Percentiles rank a stretch among this genome's conserved stretches.
Evolutionary conservation across 306 rosid genomes (phyloP).

Genomic region (Parietaria judaica): DNA sequence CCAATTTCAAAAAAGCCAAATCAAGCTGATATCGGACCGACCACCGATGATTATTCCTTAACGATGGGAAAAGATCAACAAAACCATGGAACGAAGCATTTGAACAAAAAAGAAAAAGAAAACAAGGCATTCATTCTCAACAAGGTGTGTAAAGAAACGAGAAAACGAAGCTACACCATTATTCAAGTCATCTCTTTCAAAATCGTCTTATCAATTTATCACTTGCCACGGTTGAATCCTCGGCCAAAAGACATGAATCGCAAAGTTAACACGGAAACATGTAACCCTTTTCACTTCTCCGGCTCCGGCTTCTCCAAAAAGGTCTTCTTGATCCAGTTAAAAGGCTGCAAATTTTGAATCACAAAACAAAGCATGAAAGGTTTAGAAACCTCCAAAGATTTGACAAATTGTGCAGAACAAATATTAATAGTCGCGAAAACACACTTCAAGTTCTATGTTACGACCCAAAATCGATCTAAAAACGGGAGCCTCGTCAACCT

Average conservation of each 20-base stretch:
- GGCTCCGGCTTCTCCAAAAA: slow-evolving; percentile 62
- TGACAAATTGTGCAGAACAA: no score
- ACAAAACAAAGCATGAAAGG: slow-evolving; percentile 11
- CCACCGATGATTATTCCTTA: neutral
- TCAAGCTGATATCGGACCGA: no score
- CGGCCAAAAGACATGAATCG: slow-evolving; percentile 9
- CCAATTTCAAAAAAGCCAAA: no score
- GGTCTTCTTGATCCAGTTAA: slow-evolving; percentile 70
- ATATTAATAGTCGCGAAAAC: no score
- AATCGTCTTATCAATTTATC: slow-evolving; percentile 9
- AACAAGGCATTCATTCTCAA: slow-evolving; percentile 16
- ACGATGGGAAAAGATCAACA: neutral
- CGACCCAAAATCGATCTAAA: no score
- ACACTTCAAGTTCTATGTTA: no score
- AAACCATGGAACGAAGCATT: neutral
- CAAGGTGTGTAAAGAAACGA: neutral
- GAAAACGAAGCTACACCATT: slow-evolving; percentile 21
- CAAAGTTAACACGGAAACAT: slow-evolving; percentile 17
- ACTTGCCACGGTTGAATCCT: slow-evolving; percentile 8
- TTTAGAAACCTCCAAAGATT: neutral
- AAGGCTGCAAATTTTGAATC: slow-evolving; percentile 50
- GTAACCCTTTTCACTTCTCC: slow-evolving; percentile 36
- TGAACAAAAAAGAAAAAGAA: slow-evolving; percentile 4
- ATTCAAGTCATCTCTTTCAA: slow-evolving; percentile 12
- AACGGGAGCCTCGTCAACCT: no score